Conservation (phyloP, 2,329 filamentous ascomycete species). For the Fusarium longipes region DNA sequence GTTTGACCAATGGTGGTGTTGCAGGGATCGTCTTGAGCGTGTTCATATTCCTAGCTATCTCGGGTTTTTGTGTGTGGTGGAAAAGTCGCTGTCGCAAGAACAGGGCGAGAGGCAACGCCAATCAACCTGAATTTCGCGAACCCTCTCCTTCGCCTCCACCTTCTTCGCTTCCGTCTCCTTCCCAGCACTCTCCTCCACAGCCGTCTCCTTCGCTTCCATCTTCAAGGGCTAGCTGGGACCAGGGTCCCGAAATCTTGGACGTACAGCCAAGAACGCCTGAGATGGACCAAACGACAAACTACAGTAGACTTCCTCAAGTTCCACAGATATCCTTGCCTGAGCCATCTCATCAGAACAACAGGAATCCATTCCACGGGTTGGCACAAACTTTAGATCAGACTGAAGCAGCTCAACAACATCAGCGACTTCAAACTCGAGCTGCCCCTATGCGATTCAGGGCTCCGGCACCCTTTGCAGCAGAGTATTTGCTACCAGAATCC, state of each 20-base stretch:
- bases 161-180: background rate
- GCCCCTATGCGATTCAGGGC: background rate
- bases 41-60: background rate
- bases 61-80: background rate
- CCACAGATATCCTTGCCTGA: background rate
- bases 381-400: no score
- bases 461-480: no score
- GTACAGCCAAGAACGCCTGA: no score
- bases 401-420: background rate
- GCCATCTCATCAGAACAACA: background rate
- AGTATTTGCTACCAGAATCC: background rate
- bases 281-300: background rate
- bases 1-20: background rate
- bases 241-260: no score
- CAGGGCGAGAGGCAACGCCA: background rate
- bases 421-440: background rate
- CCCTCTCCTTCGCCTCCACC: background rate
- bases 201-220: no score
- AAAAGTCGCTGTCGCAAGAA: background rate
- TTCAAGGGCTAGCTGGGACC: no score
- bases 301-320: background rate
- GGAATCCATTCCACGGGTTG: no score
- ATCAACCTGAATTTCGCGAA: background rate
- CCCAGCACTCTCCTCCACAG: no score
- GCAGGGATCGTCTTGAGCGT: background rate